phyloP scores from a whole-genome alignment of 1,284 basidiomycete genomes.

The Rhodotorula sp. region DNA sequence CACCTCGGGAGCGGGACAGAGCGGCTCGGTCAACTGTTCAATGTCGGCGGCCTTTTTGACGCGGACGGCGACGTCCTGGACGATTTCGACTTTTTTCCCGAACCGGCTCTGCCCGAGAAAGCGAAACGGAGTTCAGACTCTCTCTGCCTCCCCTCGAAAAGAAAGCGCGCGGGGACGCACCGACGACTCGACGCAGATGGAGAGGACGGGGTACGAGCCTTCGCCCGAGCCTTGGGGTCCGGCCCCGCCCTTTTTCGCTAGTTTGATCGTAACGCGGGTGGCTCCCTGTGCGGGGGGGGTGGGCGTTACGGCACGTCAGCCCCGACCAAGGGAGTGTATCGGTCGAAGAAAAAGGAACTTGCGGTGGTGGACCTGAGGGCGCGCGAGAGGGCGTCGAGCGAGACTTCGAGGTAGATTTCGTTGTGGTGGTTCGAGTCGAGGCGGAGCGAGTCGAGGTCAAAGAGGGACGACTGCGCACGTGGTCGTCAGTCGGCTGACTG shows the following conservation, averaged over 20 bases:
- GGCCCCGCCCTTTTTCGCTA: conserved; percentile 46
- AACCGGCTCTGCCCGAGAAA: conserved; percentile 16
- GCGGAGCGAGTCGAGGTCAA: conserved; percentile 44
- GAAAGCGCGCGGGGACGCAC: conserved; percentile 13
- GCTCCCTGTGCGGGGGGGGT: conserved; percentile 16
- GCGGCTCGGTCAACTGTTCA: conserved; percentile 46
- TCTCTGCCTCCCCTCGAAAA: neutral
- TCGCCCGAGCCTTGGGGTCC: conserved; percentile 25
- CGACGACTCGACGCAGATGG: conserved; percentile 43
- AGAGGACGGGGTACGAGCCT: conserved; percentile 45
- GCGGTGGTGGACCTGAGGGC: conserved; percentile 42
- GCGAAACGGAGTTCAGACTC: neutral
- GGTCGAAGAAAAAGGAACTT: too few relatives aligned
- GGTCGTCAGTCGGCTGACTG: too few relatives aligned
- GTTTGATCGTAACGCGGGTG: conserved; percentile 44
- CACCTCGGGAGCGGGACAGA: conserved; percentile 48
- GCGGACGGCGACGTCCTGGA: conserved; percentile 48
- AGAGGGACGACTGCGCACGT: conserved; percentile 43
- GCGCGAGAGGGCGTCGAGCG: conserved; percentile 47
- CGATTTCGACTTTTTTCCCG: conserved; percentile 45
- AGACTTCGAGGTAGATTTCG: conserved; percentile 50
- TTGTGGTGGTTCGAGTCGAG: conserved; percentile 50
- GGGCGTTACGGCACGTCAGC: too few relatives aligned
- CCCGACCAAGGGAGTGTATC: too few relatives aligned
- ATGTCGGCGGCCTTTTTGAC: conserved; percentile 48